These are phyloP conservation scores for Patellaria atrata DNA, from an alignment of 495 filamentous ascomycete genomes.

Conservation along the genomic window DNA sequence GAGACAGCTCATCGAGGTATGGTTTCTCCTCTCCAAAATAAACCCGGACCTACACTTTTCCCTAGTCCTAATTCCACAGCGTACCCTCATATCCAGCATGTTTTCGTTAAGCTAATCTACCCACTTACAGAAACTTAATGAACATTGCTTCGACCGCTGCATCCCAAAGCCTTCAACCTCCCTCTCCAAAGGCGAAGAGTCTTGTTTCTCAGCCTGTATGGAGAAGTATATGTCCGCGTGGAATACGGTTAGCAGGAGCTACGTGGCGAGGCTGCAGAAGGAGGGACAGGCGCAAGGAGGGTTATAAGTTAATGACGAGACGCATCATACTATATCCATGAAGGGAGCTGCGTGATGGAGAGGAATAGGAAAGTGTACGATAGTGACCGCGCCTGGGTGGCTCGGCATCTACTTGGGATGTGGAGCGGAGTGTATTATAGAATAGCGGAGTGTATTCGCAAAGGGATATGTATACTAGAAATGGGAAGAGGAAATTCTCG, in stretches of 20 bases:
- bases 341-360: no score
- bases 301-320: no score
- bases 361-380: no score
- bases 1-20: constrained; percentile 57
- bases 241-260: constrained; percentile 69
- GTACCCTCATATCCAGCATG: background rate
- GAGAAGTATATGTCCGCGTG: constrained; percentile 94
- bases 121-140: constrained; percentile 68
- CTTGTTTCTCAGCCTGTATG: constrained; percentile 79
- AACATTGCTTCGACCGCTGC: constrained; percentile 92
- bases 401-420: no score
- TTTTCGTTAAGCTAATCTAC: constrained; percentile 1
- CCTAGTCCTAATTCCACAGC: background rate
- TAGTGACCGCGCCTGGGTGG: no score
- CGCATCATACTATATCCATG: no score
- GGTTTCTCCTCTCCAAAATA: background rate
- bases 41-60: constrained; percentile 1
- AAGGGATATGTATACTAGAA: no score
- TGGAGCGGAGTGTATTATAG: no score
- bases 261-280: constrained; percentile 56
- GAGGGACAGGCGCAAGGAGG: constrained; percentile 27
- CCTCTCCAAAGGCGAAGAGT: constrained; percentile 54
- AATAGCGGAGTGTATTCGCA: no score
- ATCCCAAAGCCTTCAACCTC: constrained; percentile 69
- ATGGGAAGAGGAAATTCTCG: no score